A percentile compares a stretch with the other conserved stretches of the same genome.
Evolutionary conservation across 495 filamentous ascomycete genomes (phyloP).

Genomic region (Hypoxylon intermedium): DNA sequence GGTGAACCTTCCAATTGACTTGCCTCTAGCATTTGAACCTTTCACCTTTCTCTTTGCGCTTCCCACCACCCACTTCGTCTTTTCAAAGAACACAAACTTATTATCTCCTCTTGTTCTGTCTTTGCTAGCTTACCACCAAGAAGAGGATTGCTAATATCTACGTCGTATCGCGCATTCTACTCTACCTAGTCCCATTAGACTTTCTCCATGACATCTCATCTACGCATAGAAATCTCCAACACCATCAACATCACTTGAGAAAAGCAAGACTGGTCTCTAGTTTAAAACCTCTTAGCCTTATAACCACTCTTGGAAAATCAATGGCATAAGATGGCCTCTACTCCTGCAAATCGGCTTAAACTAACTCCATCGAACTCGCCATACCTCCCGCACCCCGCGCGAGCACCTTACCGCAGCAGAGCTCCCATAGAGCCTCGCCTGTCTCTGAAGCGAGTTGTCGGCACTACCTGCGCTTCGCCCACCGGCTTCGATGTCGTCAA

Average conservation of each 20-base stretch:
- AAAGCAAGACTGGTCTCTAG: slow-evolving; percentile 9
- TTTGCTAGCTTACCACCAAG: slow-evolving; percentile 5
- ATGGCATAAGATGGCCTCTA: slow-evolving; percentile 67
- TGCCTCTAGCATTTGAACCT: slow-evolving; percentile 35
- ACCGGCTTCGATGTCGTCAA: slow-evolving; percentile 85
- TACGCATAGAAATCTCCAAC: slow-evolving; percentile 32
- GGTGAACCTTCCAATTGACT: slow-evolving; percentile 35
- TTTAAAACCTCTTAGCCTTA: background rate
- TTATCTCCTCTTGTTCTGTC: slow-evolving; percentile 23
- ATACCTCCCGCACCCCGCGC: slow-evolving; percentile 64
- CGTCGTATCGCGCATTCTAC: slow-evolving; percentile 19
- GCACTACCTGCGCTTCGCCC: slow-evolving; percentile 82
- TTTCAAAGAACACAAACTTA: slow-evolving; percentile 17
- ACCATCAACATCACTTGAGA: slow-evolving; percentile 38
- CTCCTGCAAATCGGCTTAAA: slow-evolving; percentile 70
- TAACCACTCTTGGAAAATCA: slow-evolving; percentile 38
- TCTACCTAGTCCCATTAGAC: slow-evolving; percentile 8
- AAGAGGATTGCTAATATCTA: background rate
- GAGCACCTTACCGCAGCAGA: slow-evolving; percentile 66
- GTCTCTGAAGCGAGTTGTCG: slow-evolving; percentile 82
- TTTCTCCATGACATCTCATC: slow-evolving; percentile 36
- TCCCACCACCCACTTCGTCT: slow-evolving; percentile 2
- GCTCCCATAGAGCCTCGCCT: slow-evolving; percentile 60
- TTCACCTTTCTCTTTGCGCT: slow-evolving; percentile 19
- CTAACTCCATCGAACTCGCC: slow-evolving; percentile 83